Evolutionary conservation across 2,329 filamentous ascomycete species (phyloP), one percentile per base, ranked within the genome.

Genomic region (Ophiostoma pallidulum): DNA sequence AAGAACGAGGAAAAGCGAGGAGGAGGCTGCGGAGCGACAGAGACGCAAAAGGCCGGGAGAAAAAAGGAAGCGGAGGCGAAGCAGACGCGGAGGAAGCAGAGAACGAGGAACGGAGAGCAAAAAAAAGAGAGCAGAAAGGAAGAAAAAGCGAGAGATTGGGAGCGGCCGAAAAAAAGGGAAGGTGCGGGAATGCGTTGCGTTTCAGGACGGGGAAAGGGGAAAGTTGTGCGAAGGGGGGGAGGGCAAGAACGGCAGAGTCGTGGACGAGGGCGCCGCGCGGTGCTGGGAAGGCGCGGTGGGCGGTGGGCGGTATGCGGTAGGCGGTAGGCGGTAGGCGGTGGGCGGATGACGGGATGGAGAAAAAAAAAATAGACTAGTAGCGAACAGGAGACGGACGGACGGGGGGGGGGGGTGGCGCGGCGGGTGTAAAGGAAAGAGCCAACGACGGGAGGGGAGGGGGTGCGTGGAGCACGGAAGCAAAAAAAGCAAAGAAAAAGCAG

Each of bases 271-370:
- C 39, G 41, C 39, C 41, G 45, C 45, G 44, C 41, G 44, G 48
- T 40, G 40, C 45, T 49, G 45, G 45, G 48, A 49, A 33, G 50
- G 41, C 35, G 24, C 49, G 51, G 43, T 51, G 44, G 50, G 47
- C 50, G 49, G 47, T 44, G 46, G n/a, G n/a, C n/a, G n/a, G n/a
- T n/a, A n/a, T 14, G 36, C 41, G 41, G 49, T 47, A 45, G 41
- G 52, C 43, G 51, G 53, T 52, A n/a, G 16, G 36, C 41, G 41
- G 49, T 47, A 45, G 41, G 52, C 43, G 51, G 53, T 52, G 51
- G 51, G 51, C 51, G 49, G 54, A 54, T 49, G 47, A 54, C 53
- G 53, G 54, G 52, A 51, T 49, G 54, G 52, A 51, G 48, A 45
- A 36, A 24, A 45, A 46, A 48, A 47, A 51, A 49, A 37, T 45